phyloP scores from a whole-genome alignment of 805 yeast genomes.

The Ogataea parapolymorpha region DNA sequence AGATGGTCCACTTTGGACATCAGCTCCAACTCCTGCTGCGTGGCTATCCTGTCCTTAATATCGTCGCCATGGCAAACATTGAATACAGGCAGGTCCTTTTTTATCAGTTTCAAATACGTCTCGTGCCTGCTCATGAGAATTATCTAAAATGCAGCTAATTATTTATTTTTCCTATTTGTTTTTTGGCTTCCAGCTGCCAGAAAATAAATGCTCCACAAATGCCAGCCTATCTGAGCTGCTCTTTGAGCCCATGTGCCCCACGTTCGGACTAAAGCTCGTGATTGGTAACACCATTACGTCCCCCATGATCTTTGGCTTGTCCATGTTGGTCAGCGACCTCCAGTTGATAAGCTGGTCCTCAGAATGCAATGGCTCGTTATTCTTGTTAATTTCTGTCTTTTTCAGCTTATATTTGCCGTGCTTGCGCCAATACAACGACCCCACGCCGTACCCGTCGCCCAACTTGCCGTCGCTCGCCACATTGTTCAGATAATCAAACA shows the following conservation, averaged over 20 bases:
- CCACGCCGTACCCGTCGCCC: slow-evolving; percentile 34
- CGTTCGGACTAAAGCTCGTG: slow-evolving; percentile 65
- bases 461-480: slow-evolving; percentile 37
- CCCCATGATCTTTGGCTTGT: slow-evolving; percentile 52
- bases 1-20: slow-evolving; percentile 43
- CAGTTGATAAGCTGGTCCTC: slow-evolving; percentile 44
- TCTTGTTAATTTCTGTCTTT: slow-evolving; percentile 19
- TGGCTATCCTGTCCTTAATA: not conserved
- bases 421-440: slow-evolving; percentile 27
- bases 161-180: not conserved
- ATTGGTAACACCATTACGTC: slow-evolving; percentile 73
- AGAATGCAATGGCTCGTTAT: slow-evolving; percentile 24
- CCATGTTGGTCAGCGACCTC: slow-evolving; percentile 60
- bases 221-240: slow-evolving; percentile 44
- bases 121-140: slow-evolving; percentile 3
- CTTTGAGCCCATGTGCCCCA: slow-evolving; percentile 65
- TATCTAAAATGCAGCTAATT: not conserved
- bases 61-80: not conserved
- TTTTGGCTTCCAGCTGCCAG: slow-evolving; percentile 58
- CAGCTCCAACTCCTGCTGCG: slow-evolving; percentile 13
- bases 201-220: slow-evolving; percentile 59
- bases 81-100: not conserved
- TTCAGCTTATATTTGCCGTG: slow-evolving; percentile 22
- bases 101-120: slow-evolving; percentile 3
- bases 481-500: slow-evolving; percentile 77